phyloP scores from a whole-genome alignment of 2,329 filamentous ascomycete genomes.

The Colletotrichum coccodes region DNA sequence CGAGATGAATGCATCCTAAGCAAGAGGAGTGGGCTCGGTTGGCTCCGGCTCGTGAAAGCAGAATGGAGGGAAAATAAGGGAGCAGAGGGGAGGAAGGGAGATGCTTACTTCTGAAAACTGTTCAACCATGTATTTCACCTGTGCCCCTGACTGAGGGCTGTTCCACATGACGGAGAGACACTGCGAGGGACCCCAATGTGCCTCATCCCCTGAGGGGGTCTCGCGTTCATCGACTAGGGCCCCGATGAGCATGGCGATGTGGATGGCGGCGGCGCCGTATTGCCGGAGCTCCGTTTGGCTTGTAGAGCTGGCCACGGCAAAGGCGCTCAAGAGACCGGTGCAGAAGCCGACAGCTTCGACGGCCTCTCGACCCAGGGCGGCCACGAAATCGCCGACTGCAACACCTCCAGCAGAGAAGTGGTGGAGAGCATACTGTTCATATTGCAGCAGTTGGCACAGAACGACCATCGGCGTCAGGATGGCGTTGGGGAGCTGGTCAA shows the following conservation, averaged over 20 bases:
- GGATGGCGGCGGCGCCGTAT: constrained; percentile 49
- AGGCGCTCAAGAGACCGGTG: constrained; percentile 48
- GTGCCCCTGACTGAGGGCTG: no score
- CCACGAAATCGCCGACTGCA: no score
- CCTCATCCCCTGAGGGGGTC: no score
- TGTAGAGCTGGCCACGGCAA: constrained; percentile 44
- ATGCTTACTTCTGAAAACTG: no score
- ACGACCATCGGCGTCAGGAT: no score
- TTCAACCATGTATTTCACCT: no score
- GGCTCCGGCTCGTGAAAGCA: not conserved
- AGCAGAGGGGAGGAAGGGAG: no score
- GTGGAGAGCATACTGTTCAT: no score
- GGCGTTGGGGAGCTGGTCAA: no score
- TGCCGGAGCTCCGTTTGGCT: constrained; percentile 39
- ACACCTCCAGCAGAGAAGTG: no score
- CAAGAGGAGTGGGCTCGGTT: not conserved
- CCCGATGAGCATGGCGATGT: constrained; percentile 50
- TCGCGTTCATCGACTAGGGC: constrained; percentile 47
- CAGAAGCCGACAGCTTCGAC: constrained; percentile 55
- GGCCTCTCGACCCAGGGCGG: no score
- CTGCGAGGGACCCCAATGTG: not conserved
- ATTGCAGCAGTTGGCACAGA: no score
- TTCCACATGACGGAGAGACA: not conserved
- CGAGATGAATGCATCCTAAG: constrained; percentile 48
- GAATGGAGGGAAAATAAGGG: not conserved